Conservation (phyloP, 805 yeast genomes). For the Candida silvatica region DNA sequence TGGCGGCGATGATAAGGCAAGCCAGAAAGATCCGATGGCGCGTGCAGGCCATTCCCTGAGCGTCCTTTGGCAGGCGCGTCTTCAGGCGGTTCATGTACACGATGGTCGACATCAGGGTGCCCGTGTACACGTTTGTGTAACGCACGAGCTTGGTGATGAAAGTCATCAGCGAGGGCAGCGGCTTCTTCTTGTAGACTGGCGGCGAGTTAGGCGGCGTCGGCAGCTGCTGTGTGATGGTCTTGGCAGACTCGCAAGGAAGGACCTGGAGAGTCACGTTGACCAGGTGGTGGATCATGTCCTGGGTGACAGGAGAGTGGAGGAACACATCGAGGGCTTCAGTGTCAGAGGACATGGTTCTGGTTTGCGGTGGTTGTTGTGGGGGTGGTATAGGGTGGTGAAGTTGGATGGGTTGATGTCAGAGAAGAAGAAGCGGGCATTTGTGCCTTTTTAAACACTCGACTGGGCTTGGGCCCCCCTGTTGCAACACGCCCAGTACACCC, state of each 20-base stretch:
- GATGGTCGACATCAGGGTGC: constrained; percentile 65
- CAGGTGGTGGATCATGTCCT: constrained; percentile 64
- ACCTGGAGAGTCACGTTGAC: constrained; percentile 62
- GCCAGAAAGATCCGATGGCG: constrained; percentile 72
- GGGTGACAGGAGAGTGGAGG: constrained; percentile 59
- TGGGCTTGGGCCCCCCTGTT: too few species aligned
- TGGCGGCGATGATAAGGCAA: constrained; percentile 64
- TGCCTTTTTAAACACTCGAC: constrained; percentile 5
- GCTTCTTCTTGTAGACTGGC: constrained; percentile 27
- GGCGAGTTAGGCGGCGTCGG: constrained; percentile 25
- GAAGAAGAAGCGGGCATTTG: not conserved
- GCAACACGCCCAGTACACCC: too few species aligned
- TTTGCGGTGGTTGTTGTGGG: too few species aligned
- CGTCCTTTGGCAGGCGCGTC: constrained; percentile 55
- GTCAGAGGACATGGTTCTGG: constrained; percentile 33
- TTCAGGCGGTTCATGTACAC: constrained; percentile 59
- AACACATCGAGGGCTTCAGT: constrained; percentile 51
- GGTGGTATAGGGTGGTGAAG: too few species aligned
- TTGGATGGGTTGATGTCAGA: not conserved
- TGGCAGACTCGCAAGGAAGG: constrained; percentile 46
- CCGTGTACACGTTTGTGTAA: constrained; percentile 73
- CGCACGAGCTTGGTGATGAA: constrained; percentile 66
- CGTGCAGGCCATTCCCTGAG: constrained; percentile 73
- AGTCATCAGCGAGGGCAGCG: constrained; percentile 63
- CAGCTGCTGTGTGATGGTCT: constrained; percentile 25